Evolutionary conservation across 805 yeast species (phyloP).

Genomic region (Metschnikowia drakensbergensis): DNA sequence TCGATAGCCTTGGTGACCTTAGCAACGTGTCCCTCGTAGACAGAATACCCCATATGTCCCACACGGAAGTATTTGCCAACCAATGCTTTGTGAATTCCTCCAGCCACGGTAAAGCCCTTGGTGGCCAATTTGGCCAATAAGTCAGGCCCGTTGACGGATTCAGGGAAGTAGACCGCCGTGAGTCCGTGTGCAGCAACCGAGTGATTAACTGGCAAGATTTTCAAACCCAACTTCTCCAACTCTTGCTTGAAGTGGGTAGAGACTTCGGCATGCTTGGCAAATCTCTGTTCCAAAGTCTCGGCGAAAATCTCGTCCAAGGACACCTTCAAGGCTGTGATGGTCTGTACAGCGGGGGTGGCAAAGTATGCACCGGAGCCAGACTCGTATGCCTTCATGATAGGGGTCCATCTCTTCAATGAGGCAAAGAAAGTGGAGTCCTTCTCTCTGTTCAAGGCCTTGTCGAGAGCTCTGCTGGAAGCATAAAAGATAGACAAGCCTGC

Average conservation of each 20-base stretch:
- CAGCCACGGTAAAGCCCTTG: constrained; percentile 76
- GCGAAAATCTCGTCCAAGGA: constrained; percentile 70
- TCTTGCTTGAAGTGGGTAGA: constrained; percentile 63
- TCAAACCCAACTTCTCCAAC: constrained; percentile 57
- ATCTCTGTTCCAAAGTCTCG: constrained; percentile 52
- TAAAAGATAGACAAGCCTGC: constrained; percentile 81
- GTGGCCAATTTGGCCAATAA: constrained; percentile 54
- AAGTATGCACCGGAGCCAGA: constrained; percentile 75
- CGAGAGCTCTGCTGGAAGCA: constrained; percentile 72
- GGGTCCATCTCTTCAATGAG: constrained; percentile 78
- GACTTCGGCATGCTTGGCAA: constrained; percentile 57
- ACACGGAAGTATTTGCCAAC: constrained; percentile 82
- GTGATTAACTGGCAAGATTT: constrained; percentile 59
- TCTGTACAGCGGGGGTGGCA: constrained; percentile 95
- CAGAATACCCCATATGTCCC: constrained; percentile 92
- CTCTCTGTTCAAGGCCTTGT: constrained; percentile 48
- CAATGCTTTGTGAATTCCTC: constrained; percentile 82
- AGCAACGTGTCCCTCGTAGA: constrained; percentile 41
- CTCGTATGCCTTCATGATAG: constrained; percentile 85
- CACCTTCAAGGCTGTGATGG: constrained; percentile 73
- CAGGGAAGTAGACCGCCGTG: constrained; percentile 81
- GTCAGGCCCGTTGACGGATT: constrained; percentile 64
- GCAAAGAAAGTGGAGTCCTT: constrained; percentile 60
- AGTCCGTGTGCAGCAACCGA: constrained; percentile 79
- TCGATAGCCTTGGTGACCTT: constrained; percentile 31